phyloP scores from a whole-genome alignment of 192 early-diverging fungal species.

The Phlyctochytrium arcticum region DNA sequence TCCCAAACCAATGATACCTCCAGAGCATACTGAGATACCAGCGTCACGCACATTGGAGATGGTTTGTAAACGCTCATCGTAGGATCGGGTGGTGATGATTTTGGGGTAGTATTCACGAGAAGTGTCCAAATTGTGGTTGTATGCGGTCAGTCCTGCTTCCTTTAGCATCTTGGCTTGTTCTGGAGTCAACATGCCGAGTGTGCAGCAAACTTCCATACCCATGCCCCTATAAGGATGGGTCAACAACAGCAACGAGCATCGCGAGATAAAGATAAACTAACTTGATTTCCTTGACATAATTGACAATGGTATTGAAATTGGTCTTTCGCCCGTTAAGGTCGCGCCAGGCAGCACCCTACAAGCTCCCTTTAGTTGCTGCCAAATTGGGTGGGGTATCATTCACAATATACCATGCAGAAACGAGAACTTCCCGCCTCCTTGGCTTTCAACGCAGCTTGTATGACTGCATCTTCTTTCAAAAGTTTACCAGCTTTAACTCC shows the following conservation, averaged over 20 bases:
- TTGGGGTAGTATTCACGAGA: slow-evolving; percentile 76
- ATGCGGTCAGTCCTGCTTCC: slow-evolving; percentile 78
- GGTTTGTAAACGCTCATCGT: slow-evolving; percentile 74
- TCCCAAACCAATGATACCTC: slow-evolving; percentile 82
- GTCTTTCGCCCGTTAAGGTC: slow-evolving; percentile 73
- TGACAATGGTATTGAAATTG: slow-evolving; percentile 75
- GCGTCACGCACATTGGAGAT: slow-evolving; percentile 67
- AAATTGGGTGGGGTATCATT: too few relatives aligned
- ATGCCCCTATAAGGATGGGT: slow-evolving; percentile 35
- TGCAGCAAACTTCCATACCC: slow-evolving; percentile 87
- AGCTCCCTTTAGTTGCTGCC: too few relatives aligned
- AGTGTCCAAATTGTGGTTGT: slow-evolving; percentile 84
- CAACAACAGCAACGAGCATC: neutral
- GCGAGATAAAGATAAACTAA: slow-evolving; percentile 23
- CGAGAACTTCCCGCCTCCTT: slow-evolving; percentile 74
- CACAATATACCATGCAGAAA: slow-evolving; percentile 86
- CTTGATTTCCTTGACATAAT: slow-evolving; percentile 72
- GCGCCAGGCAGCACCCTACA: slow-evolving; percentile 73
- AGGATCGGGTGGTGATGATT: slow-evolving; percentile 76
- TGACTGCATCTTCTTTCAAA: slow-evolving; percentile 63
- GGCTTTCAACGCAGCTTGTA: slow-evolving; percentile 66
- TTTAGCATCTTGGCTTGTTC: slow-evolving; percentile 71
- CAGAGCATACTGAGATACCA: slow-evolving; percentile 78
- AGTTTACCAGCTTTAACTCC: slow-evolving; percentile 66
- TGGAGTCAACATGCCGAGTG: slow-evolving; percentile 75